Evolutionary conservation across 2,329 filamentous ascomycete species (phyloP), one percentile per base, ranked within the genome.

Genomic region (Fusarium sororula): DNA sequence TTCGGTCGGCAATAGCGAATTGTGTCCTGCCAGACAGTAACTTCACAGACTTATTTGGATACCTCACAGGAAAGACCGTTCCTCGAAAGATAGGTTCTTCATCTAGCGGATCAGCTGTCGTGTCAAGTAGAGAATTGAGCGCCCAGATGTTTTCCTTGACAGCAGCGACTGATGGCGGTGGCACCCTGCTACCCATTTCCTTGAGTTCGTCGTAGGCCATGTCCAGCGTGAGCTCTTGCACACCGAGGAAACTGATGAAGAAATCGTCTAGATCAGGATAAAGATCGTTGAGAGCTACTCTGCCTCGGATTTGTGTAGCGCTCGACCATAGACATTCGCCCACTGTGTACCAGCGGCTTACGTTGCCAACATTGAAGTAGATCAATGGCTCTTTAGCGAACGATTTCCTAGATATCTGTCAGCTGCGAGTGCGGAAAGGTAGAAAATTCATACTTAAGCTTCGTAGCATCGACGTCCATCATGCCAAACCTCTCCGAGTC

Each of bases 1-100:
- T 76, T 30, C 80, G 80, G 55, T 85, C 83, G 4, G 76, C 59
- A 4, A 85, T 79, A 17, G 76, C 79, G 55, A 85, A 85, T 28
- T 77, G 66, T 0, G 72, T 63, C 7, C 53, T 50, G 0, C 66
- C 73, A 0, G 71, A 63, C 11, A 72, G 56, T 3, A 80, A 28
- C 6, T 48, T 65, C 12, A 61, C 63, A 1, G 63, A 37, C 1
- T 74, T 74, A 30, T 73, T 70, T 4, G 76, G 72, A 18, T 77
- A 73, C 11, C 63, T 73, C 0, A 81, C 73, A 0, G 80, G 80
- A 38, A 81, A 78, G 0, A 80, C 55, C 0, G 57, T 38, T 4
- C 66, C 72, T 4, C 53, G 24, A 4, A 70, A 66, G 1, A 81
- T 44, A 2, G 56, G 61, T 0, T 39, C 24, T 15, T 70, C 63